phyloP scores from a whole-genome alignment of 2,329 filamentous ascomycete genomes.

The Verticillium zaregamsianum region DNA sequence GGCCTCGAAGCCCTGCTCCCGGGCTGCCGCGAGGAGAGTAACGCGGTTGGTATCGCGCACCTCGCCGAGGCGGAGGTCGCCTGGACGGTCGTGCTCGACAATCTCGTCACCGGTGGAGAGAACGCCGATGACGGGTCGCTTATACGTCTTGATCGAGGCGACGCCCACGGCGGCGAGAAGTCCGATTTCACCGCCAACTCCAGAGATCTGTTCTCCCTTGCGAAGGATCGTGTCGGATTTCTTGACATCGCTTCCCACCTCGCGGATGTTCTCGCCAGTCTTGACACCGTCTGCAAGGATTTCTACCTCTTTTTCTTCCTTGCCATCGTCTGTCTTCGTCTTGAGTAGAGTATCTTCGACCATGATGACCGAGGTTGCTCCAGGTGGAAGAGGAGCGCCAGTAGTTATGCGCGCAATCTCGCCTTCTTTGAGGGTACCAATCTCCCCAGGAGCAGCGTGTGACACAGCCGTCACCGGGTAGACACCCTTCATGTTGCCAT shows the following conservation, averaged over 20 bases:
- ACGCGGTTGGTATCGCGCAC: slow-evolving; percentile 93
- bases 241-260: slow-evolving; percentile 83
- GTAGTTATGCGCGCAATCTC: slow-evolving; percentile 90
- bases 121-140: slow-evolving; percentile 75
- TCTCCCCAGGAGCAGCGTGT: slow-evolving; percentile 73
- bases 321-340: slow-evolving; percentile 70
- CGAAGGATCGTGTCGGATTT: slow-evolving; percentile 65
- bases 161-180: slow-evolving; percentile 82
- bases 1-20: slow-evolving; percentile 70
- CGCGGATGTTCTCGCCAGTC: slow-evolving; percentile 81
- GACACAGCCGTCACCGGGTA: slow-evolving; percentile 87
- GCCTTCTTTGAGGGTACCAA: slow-evolving; percentile 61
- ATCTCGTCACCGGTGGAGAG: slow-evolving; percentile 95
- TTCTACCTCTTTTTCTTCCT: slow-evolving; percentile 83
- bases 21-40: slow-evolving; percentile 74
- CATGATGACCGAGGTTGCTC: slow-evolving; percentile 91
- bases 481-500: slow-evolving; percentile 65
- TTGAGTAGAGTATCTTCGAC: slow-evolving; percentile 87
- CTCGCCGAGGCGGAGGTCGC: slow-evolving; percentile 68
- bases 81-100: slow-evolving; percentile 64
- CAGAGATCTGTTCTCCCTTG: slow-evolving; percentile 78
- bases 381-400: slow-evolving; percentile 82
- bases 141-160: slow-evolving; percentile 65
- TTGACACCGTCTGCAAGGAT: slow-evolving; percentile 75
- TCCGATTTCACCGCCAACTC: slow-evolving; percentile 86